Conservation (phyloP, 225 moss, liverwort and hornwort species). For the Ulota crispa region DNA sequence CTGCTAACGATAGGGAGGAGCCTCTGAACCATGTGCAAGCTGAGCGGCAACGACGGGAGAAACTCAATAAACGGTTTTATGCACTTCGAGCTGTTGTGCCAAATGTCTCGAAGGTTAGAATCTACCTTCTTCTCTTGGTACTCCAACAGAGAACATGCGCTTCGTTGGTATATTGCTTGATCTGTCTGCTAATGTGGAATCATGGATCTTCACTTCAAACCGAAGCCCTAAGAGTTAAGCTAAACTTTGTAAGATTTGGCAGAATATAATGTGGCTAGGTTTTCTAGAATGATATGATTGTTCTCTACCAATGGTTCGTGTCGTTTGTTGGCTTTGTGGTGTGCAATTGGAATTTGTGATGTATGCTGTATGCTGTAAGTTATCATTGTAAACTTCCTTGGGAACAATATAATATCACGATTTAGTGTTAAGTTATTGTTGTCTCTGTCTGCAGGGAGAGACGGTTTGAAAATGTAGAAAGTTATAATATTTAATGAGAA, state of each 20-base stretch:
- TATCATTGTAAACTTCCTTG: not conserved
- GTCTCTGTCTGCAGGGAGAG: not conserved
- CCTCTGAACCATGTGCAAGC: conserved; percentile 96
- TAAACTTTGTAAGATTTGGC: not conserved
- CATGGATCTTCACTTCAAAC: not conserved
- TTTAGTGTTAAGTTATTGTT: not conserved
- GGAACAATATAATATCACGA: not conserved
- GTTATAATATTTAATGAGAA: not conserved
- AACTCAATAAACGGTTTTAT: conserved; percentile 89
- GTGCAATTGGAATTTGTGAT: not conserved
- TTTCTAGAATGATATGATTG: not conserved
- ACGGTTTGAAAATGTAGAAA: not conserved
- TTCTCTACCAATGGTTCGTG: not conserved
- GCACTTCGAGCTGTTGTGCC: conserved; percentile 89
- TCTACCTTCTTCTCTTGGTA: not conserved
- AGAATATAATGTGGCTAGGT: not conserved
- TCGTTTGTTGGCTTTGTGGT: conserved; percentile 11
- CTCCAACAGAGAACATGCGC: not conserved
- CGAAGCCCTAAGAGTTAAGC: not conserved
- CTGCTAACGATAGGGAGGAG: conserved; percentile 87
- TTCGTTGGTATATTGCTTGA: not conserved
- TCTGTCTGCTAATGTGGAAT: not conserved
- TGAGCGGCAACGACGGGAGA: conserved; percentile 88
- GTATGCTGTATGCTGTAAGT: not conserved
- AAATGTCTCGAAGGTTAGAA: conserved; percentile 84